phyloP scores from a whole-genome alignment of 805 yeast genomes.

The Saturnispora mendoncae region DNA sequence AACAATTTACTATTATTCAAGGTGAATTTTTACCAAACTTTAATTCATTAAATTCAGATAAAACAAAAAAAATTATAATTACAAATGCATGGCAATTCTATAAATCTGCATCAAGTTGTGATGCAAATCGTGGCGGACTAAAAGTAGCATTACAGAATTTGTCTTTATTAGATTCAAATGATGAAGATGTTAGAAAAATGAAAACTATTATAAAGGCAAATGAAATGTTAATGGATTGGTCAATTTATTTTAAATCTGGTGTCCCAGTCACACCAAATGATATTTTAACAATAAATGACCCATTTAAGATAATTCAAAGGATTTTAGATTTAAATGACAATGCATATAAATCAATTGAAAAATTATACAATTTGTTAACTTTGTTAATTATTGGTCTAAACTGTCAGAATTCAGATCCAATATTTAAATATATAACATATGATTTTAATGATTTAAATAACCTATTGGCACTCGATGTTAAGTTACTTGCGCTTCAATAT shows the following conservation, averaged over 20 bases:
- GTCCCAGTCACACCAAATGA: constrained; percentile 26
- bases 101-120: constrained; percentile 25
- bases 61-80: constrained; percentile 11
- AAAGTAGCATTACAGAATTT: constrained; percentile 19
- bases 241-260: constrained; percentile 23
- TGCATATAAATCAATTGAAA: constrained; percentile 38
- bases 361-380: constrained; percentile 33
- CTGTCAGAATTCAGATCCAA: constrained; percentile 11
- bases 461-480: constrained; percentile 23
- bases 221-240: constrained; percentile 22
- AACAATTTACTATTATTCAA: constrained; percentile 16
- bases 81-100: constrained; percentile 23
- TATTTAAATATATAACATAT: constrained; percentile 6
- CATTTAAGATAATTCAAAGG: constrained; percentile 20
- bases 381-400: constrained; percentile 35
- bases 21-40: constrained; percentile 16
- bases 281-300: constrained; percentile 20
- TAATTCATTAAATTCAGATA: constrained; percentile 15
- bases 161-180: constrained; percentile 11
- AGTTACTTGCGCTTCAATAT: constrained; percentile 51
- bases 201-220: constrained; percentile 19
- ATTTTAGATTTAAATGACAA: constrained; percentile 46
- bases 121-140: constrained; percentile 22
- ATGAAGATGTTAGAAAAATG: constrained; percentile 9
- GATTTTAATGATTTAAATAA: constrained; percentile 11